Evolutionary conservation across 495 filamentous ascomycete species (phyloP).

Genomic region (Penicillium egyptiacum): DNA sequence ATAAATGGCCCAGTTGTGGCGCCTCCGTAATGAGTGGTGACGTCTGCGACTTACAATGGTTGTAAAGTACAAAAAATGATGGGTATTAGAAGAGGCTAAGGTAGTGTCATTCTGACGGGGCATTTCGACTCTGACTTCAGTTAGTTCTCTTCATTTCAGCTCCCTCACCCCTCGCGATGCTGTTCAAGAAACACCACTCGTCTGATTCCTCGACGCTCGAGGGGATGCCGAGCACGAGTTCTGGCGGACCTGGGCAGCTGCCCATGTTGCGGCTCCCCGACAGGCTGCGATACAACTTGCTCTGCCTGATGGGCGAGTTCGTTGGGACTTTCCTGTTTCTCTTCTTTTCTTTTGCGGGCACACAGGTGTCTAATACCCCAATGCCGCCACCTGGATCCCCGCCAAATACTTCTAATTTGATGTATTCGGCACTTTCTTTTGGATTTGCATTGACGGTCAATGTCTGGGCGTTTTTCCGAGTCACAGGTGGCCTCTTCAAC

Average conservation of each 20-base stretch:
- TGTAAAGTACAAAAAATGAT: neutral
- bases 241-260: conserved; percentile 28
- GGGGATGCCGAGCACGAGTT: conserved; percentile 4
- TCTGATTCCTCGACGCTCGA: conserved; percentile 19
- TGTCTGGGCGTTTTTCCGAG: conserved; percentile 82
- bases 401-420: conserved; percentile 49
- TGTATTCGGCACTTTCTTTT: conserved; percentile 72
- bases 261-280: conserved; percentile 44
- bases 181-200: conserved; percentile 14
- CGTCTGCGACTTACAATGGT: conserved; percentile 13
- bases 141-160: neutral
- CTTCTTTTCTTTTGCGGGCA: conserved; percentile 76
- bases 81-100: no score
- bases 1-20: conserved; percentile 12
- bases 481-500: conserved; percentile 80
- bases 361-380: conserved; percentile 66
- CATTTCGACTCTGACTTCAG: neutral
- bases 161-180: neutral
- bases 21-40: conserved; percentile 14
- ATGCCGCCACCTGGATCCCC: conserved; percentile 34
- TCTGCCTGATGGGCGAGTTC: conserved; percentile 68
- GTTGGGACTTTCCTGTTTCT: conserved; percentile 82
- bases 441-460: conserved; percentile 77
- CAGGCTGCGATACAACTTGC: conserved; percentile 48
- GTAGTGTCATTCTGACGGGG: neutral